phyloP scores from a whole-genome alignment of 2,329 filamentous ascomycete species.

The Pezicula radicicola region DNA sequence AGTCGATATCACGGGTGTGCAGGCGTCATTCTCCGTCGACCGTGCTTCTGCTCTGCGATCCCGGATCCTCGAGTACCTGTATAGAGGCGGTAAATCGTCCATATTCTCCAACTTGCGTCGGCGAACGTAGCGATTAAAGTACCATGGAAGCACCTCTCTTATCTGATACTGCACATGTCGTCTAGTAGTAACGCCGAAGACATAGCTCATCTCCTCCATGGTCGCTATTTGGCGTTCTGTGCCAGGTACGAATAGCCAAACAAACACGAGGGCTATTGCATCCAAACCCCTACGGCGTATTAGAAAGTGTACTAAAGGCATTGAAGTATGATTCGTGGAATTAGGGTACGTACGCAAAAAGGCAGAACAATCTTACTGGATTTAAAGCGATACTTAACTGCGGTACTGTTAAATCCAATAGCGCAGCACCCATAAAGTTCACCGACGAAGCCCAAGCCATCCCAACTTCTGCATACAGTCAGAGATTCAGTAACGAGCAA shows the following conservation, averaged over 20 bases:
- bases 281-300: background rate
- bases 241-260: constrained; percentile 49
- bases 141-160: constrained; percentile 2
- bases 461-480: constrained; percentile 21
- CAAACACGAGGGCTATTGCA: constrained; percentile 44
- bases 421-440: background rate
- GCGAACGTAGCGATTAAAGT: background rate
- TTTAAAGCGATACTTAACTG: background rate
- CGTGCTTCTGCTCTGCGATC: no score
- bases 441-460: constrained; percentile 1
- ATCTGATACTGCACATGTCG: constrained; percentile 6
- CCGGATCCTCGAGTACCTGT: no score
- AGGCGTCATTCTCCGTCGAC: no score
- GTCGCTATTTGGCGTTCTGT: constrained; percentile 40
- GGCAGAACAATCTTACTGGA: background rate
- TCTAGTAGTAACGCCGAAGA: constrained; percentile 32
- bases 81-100: no score
- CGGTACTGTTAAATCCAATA: background rate
- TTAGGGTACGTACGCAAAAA: background rate
- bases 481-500: constrained; percentile 37
- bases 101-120: no score
- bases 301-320: no score
- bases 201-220: constrained; percentile 31
- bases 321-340: no score
- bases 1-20: no score